Conservation (phyloP, 176 grass and related monocot genomes). For the Leersia perrieri region DNA sequence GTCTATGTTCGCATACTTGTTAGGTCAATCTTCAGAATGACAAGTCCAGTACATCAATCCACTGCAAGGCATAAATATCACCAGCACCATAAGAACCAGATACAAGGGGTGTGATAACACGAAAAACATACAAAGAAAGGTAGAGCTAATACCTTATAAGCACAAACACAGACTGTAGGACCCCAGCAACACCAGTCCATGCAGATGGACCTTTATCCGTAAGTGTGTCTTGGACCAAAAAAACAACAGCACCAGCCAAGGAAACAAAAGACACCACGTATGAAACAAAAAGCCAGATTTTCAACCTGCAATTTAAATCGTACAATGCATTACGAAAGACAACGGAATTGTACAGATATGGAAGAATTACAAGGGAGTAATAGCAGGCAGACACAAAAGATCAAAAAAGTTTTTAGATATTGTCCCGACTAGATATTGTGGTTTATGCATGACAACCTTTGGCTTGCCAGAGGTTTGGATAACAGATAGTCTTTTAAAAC, state of each 20-base stretch:
- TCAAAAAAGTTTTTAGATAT: not conserved
- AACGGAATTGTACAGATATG: not conserved
- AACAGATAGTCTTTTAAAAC: not conserved
- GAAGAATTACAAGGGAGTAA: not conserved
- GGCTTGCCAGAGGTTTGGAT: not conserved
- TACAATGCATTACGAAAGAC: not conserved
- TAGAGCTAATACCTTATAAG: slow-evolving; percentile 65
- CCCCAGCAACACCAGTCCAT: slow-evolving; percentile 78
- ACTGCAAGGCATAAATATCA: slow-evolving; percentile 39
- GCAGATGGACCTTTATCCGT: slow-evolving; percentile 64
- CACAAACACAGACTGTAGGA: slow-evolving; percentile 67
- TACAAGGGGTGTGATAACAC: not conserved
- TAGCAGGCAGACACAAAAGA: not conserved
- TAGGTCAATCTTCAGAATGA: slow-evolving; percentile 61
- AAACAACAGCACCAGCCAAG: slow-evolving; percentile 56
- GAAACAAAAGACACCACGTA: slow-evolving; percentile 90
- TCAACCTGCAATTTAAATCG: slow-evolving; percentile 62
- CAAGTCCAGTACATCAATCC: slow-evolving; percentile 85
- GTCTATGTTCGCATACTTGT: not conserved
- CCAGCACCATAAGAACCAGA: not conserved
- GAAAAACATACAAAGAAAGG: not conserved
- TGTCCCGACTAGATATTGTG: not conserved
- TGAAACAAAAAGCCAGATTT: slow-evolving; percentile 88
- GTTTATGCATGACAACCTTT: not conserved
- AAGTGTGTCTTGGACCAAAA: slow-evolving; percentile 73